phyloP scores from a whole-genome alignment of 139 green algal genomes.

The Haematococcus lacustris region DNA sequence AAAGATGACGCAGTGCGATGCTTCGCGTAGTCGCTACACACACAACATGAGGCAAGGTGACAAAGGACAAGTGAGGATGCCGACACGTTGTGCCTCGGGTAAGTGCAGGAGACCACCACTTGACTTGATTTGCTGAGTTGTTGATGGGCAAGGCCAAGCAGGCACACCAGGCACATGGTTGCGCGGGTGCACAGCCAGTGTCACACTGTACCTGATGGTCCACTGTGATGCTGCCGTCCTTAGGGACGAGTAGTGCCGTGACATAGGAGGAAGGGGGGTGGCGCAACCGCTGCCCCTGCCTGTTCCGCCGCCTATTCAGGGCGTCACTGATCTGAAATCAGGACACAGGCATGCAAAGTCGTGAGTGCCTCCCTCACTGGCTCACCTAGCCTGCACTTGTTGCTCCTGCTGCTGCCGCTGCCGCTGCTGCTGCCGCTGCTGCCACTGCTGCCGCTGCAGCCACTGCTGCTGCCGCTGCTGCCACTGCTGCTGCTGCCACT shows the following conservation, averaged over 20 bases:
- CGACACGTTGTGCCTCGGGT: background rate
- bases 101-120: too few species aligned
- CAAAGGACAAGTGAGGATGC: background rate
- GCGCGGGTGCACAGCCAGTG: background rate
- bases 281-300: slow-evolving; percentile 27
- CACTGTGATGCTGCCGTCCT: slow-evolving; percentile 50
- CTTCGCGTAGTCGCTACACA: background rate
- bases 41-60: background rate
- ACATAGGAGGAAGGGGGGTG: slow-evolving; percentile 62
- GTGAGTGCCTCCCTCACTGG: background rate
- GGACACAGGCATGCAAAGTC: background rate
- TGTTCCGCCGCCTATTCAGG: slow-evolving; percentile 54
- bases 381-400: background rate
- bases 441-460: too few species aligned
- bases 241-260: slow-evolving; percentile 64
- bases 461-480: too few species aligned
- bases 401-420: too few species aligned
- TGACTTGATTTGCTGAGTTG: background rate
- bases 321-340: slow-evolving; percentile 16
- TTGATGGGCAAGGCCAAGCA: background rate
- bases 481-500: background rate
- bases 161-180: background rate
- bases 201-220: slow-evolving; percentile 23
- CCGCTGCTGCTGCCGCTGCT: too few species aligned
- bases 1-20: background rate